Base-by-base conservation (phyloP, 2,329 filamentous ascomycete species). In the Penicillium sp. region DNA sequence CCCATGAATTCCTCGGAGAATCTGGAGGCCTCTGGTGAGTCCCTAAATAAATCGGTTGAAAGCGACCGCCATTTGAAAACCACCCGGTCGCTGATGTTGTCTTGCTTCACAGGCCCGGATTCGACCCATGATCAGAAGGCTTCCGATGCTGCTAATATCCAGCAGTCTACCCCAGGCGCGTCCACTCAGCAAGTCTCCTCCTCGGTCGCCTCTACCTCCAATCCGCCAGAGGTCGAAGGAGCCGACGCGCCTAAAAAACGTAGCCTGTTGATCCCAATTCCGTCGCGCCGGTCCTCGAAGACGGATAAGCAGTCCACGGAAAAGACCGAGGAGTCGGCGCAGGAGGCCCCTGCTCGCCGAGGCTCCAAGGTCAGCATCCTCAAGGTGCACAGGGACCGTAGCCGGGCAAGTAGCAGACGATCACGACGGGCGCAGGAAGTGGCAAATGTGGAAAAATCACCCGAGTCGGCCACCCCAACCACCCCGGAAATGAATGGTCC, bases 361-460 rank as follows among this genome's bases (percentile, higher is more conserved):
- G 81, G 82, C 63, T 90, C 88, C 48, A 88, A 85, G 73, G 85
- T 81, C 63, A 90, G 86, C 75, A 85, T 87, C 66, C 75, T 85
- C 54, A 86, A 82, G 60, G 80, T 83, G 63, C 82, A 84, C 67
- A 81, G 85, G 68, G 89, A 89, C 76, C 85, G 85, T 66, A 90
- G 87, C 75, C 82, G 84, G 60, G 85, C 84, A 65, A 90, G 86
- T 76, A 86, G 75, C 59, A 71, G 71, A 60, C 68, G 72, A 56
- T 75, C 74, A 55, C 76, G 73, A 62, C 71, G 71, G 55, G 37
- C 31, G 27, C 70, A 72, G 54, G 68, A 73, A 50, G 63, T 67
- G 46, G 63, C 69, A 43, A 71, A 66, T 54, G 66, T 61, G 53
- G 70, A 71, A 51, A 67, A 71, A 58, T 62, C 72, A 21, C 74